Percentiles rank a stretch among this genome's conserved stretches.
Conservation (phyloP, 768 basidiomycete genomes). For the Agaricus blazei region DNA sequence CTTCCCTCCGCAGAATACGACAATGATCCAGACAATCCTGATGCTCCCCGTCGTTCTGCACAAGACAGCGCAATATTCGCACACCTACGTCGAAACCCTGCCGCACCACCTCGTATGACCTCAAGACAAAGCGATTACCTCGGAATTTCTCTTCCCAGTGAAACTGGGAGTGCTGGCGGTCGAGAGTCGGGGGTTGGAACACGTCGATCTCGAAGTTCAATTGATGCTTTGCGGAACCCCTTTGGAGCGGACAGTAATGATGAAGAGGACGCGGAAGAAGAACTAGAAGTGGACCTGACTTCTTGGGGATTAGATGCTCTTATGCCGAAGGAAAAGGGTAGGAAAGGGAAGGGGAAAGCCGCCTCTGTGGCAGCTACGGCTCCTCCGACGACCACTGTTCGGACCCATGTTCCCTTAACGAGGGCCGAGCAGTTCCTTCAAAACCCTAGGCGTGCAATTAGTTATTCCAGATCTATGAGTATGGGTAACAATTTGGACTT, state of each 20-base stretch:
- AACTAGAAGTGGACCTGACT: conserved; percentile 70
- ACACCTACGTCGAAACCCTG: conserved; percentile 59
- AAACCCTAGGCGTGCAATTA: conserved; percentile 30
- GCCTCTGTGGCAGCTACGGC: conserved; percentile 12
- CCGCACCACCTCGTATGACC: conserved; percentile 35
- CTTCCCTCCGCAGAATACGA: conserved; percentile 67
- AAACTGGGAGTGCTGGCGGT: conserved; percentile 41
- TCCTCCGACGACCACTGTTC: conserved; percentile 35
- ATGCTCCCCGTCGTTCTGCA: conserved; percentile 56
- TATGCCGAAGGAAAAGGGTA: conserved; percentile 63
- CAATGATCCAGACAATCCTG: conserved; percentile 72
- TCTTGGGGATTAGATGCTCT: conserved; percentile 84
- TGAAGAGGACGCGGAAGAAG: conserved; percentile 39
- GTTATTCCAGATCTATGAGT: conserved; percentile 59
- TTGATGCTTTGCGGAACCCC: conserved; percentile 66
- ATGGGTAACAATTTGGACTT: conserved; percentile 55
- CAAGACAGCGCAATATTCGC: conserved; percentile 84
- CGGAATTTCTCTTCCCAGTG: conserved; percentile 62
- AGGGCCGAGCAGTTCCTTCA: conserved; percentile 30
- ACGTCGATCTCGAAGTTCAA: conserved; percentile 51
- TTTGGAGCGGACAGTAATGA: conserved; percentile 62
- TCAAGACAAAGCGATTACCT: conserved; percentile 63
- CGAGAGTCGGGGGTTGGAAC: conserved; percentile 44
- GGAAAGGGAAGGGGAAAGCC: conserved; percentile 41
- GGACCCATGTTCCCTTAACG: conserved; percentile 36